Evolutionary conservation across 2,329 filamentous ascomycete species (phyloP).

Genomic region (Beauveria caledonica): DNA sequence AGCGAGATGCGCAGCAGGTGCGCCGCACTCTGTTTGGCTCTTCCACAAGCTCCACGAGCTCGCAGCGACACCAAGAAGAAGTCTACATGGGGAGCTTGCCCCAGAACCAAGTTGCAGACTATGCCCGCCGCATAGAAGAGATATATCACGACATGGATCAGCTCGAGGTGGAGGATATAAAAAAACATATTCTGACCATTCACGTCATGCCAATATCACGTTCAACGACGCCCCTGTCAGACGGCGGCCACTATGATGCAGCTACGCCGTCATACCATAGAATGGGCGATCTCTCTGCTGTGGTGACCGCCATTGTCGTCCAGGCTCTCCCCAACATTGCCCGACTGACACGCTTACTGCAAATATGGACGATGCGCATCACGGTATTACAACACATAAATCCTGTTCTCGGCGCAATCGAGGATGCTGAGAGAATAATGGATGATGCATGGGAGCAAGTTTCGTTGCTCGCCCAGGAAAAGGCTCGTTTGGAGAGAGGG

Average conservation of each 20-base stretch:
- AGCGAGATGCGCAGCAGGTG: constrained; percentile 32
- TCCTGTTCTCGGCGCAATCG: constrained; percentile 54
- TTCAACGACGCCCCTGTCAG: constrained; percentile 27
- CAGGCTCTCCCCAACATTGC: constrained; percentile 77
- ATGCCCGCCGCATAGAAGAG: constrained; percentile 65
- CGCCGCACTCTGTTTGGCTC: constrained; percentile 26
- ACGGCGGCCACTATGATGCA: constrained; percentile 23
- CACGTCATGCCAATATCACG: constrained; percentile 54
- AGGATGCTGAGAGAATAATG: constrained; percentile 58
- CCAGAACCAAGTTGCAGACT: constrained; percentile 52
- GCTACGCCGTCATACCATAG: constrained; percentile 43
- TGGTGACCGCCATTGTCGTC: constrained; percentile 87
- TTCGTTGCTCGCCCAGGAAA: constrained; percentile 19
- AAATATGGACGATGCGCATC: constrained; percentile 70
- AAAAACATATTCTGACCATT: constrained; percentile 75
- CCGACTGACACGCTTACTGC: constrained; percentile 62
- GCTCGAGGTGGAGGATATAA: constrained; percentile 77
- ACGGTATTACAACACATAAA: constrained; percentile 68
- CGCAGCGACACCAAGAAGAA: constrained; percentile 20
- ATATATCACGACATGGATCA: constrained; percentile 63
- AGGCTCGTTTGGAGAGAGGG: constrained; percentile 14
- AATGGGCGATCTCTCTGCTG: constrained; percentile 82
- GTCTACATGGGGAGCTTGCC: constrained; percentile 64
- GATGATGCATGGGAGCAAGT: constrained; percentile 59
- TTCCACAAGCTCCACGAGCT: constrained; percentile 13